Evolutionary conservation across 2,329 filamentous ascomycete genomes (phyloP).

Genomic region (Bimuria novae-zelandiae): DNA sequence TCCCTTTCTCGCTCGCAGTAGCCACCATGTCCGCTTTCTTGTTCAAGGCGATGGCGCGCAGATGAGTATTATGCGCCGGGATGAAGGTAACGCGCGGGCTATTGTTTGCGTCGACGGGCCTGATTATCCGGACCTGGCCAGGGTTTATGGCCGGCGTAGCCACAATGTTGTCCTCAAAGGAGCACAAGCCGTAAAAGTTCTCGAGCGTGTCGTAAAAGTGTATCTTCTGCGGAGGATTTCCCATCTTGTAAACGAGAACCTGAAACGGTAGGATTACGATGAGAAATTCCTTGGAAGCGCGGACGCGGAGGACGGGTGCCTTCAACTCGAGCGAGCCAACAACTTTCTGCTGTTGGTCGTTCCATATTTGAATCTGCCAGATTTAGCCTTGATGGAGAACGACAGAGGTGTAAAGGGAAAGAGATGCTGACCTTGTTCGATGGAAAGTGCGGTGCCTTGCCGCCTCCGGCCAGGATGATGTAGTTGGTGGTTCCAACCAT

Average conservation of each 20-base stretch:
- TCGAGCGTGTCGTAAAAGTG: constrained; percentile 83
- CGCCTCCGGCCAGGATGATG: constrained; percentile 86
- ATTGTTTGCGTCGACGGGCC: constrained; percentile 73
- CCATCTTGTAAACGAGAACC: constrained; percentile 80
- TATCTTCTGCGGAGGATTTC: constrained; percentile 70
- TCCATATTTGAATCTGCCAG: constrained; percentile 80
- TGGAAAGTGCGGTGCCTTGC: constrained; percentile 81
- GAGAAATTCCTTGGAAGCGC: constrained; percentile 75
- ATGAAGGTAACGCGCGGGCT: constrained; percentile 90
- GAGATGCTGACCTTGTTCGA: constrained; percentile 71
- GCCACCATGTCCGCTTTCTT: constrained; percentile 80
- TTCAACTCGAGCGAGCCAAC: constrained; percentile 78
- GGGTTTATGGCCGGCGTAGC: constrained; percentile 85
- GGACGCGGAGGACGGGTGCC: constrained; percentile 78
- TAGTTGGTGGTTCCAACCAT: constrained; percentile 90
- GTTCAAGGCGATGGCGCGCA: constrained; percentile 80
- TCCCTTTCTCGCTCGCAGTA: constrained; percentile 91
- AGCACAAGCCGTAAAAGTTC: constrained; percentile 81
- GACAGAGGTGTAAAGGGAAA: constrained; percentile 21
- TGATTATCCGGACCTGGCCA: constrained; percentile 89
- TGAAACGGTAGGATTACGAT: constrained; percentile 81
- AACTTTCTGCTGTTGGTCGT: constrained; percentile 77
- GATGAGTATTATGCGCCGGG: constrained; percentile 79
- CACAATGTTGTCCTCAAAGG: constrained; percentile 72
- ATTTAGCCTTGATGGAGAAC: constrained; percentile 24